A percentile compares a stretch with the other conserved stretches of the same genome.
phyloP scores from a whole-genome alignment of 1,139 yeast species.

The Eremothecium sinecaudum region DNA sequence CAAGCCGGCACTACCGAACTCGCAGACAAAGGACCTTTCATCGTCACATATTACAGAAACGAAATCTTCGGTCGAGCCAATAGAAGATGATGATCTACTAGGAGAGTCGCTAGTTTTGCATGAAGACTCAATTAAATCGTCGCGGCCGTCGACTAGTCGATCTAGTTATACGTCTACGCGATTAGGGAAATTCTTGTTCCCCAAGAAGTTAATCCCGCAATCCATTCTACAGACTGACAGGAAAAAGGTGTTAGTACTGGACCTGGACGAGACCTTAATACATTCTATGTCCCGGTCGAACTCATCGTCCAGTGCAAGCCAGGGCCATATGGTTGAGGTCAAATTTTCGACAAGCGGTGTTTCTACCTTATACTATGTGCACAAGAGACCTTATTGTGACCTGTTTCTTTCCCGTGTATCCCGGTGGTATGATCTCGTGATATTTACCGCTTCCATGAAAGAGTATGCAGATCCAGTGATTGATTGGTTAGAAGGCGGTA shows the following conservation, averaged over 20 bases:
- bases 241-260: slow-evolving; percentile 69
- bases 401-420: slow-evolving; percentile 67
- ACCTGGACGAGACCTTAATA: slow-evolving; percentile 86
- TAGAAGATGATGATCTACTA: slow-evolving; percentile 23
- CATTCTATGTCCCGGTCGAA: slow-evolving; percentile 75
- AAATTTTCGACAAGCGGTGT: slow-evolving; percentile 40
- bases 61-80: slow-evolving; percentile 1
- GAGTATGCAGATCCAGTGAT: slow-evolving; percentile 97
- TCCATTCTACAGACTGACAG: slow-evolving; percentile 30
- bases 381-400: slow-evolving; percentile 88
- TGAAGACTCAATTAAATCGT: slow-evolving; percentile 26
- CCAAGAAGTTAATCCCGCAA: slow-evolving; percentile 35
- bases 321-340: slow-evolving; percentile 71
- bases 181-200: slow-evolving; percentile 36
- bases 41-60: neutral
- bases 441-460: slow-evolving; percentile 88
- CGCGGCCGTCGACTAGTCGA: slow-evolving; percentile 9
- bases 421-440: slow-evolving; percentile 81
- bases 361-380: slow-evolving; percentile 79
- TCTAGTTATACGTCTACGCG: slow-evolving; percentile 15
- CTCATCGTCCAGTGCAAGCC: slow-evolving; percentile 37
- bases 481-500: slow-evolving; percentile 61
- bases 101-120: slow-evolving; percentile 27
- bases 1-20: neutral
- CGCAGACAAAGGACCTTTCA: neutral